phyloP scores from a whole-genome alignment of 2,329 filamentous ascomycete species.

The Ascochyta viciae-villosae region DNA sequence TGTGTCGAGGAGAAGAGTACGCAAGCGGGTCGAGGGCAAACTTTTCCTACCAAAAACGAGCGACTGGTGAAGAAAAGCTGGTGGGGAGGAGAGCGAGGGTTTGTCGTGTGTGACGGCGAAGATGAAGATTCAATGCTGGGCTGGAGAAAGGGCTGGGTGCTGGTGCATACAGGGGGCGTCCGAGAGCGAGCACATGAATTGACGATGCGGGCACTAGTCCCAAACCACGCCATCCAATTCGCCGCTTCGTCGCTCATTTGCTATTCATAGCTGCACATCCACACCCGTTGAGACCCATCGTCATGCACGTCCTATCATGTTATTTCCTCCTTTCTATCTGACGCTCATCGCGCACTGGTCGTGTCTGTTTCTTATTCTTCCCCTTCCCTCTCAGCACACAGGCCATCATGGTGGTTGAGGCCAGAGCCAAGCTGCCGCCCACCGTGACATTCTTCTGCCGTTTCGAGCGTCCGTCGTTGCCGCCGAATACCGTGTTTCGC shows the following conservation, averaged over 20 bases:
- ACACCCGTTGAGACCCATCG: constrained; percentile 17
- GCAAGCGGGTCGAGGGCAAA: constrained; percentile 14
- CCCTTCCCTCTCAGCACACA: too few species aligned
- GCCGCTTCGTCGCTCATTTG: constrained; percentile 10
- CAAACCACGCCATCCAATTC: constrained; percentile 14
- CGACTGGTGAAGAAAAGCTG: constrained; percentile 42
- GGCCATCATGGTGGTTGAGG: background rate
- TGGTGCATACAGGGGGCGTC: constrained; percentile 18
- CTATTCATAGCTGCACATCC: constrained; percentile 15
- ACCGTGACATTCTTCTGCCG: background rate
- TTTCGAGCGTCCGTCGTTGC: background rate
- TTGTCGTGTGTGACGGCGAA: background rate
- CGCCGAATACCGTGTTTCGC: constrained; percentile 9
- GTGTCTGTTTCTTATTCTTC: background rate
- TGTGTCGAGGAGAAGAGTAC: constrained; percentile 18
- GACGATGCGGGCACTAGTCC: constrained; percentile 16
- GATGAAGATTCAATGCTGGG: constrained; percentile 3
- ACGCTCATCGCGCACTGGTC: background rate
- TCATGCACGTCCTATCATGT: constrained; percentile 16
- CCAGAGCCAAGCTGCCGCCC: background rate
- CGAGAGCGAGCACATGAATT: constrained; percentile 13
- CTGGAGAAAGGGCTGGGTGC: constrained; percentile 19
- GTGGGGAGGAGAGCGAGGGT: constrained; percentile 6
- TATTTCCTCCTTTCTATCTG: constrained; percentile 2
- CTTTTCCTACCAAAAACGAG: constrained; percentile 44